Base-by-base conservation (phyloP, 495 filamentous ascomycete genomes). In the Aspergillus homomorphus region DNA sequence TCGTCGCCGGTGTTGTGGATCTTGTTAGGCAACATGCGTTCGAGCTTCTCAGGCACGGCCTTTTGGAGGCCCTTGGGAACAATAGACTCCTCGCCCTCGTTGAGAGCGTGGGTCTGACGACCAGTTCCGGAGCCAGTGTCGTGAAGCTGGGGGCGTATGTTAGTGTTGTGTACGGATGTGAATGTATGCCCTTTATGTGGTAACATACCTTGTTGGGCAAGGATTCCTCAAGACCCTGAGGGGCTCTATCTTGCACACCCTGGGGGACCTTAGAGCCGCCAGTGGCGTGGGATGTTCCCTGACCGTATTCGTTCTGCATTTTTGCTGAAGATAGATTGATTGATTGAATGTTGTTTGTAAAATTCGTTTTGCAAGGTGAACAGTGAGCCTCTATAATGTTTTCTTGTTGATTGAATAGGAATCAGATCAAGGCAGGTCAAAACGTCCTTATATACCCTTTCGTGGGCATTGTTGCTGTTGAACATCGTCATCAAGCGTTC, bases 1-100 rank as follows among this genome's bases (percentile, higher is more conserved):
- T 57, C 26, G 42, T 57, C 45, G 15, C 54, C 54, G 41, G 54
- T 51, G 16, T 57, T 57, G 45, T 56, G 54, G 44, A 56, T 56
- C 54, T 56, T 56, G 45, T 56, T 56, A 10, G 54, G 54, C 45
- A 57, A 24, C 1, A 45, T 45, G 54, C 54, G 54, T 45, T 57
- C 54, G 9, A 57, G 8, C 9, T 18, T 42, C 45, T 57, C 45
- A n/a, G 54, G 54, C 9, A 57, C 54, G 6, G 45, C 45, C 45
- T 57, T 57, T 26, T 57, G 54, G 18, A 57, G 23, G 9, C 54
- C 54, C 54, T 57, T 57, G 18, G 54, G 54, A 1, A 57, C 54
- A 9, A 50, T 50, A 7, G 54, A 57, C 45, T 57, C 54, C 18
- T 57, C 26, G 26, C 54, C 54, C 0, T 57, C 54, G 26, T 57